Percentiles rank a stretch among this genome's conserved stretches.
These are phyloP conservation scores for Uronychia binucleata DNA, from an alignment of 73 alveolate genomes.

Conservation along the genomic window DNA sequence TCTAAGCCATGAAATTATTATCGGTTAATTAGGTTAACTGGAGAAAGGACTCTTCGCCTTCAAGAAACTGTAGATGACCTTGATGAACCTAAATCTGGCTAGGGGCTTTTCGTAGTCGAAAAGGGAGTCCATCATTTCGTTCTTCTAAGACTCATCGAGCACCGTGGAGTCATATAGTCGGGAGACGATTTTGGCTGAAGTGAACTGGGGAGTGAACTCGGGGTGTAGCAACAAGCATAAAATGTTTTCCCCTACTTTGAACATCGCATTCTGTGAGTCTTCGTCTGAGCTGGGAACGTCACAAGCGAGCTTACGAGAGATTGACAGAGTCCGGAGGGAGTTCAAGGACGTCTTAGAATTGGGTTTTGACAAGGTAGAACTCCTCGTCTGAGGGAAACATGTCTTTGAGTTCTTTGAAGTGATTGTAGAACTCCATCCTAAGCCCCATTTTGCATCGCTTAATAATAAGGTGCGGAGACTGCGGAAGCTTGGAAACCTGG, in stretches of 20 bases:
- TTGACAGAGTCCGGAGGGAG: neutral
- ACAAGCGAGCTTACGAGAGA: neutral
- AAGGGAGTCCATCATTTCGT: neutral
- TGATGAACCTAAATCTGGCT: neutral
- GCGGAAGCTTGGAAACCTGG: neutral
- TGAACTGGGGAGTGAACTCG: slow-evolving; percentile 3
- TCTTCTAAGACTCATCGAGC: slow-evolving; percentile 1
- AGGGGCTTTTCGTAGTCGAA: neutral
- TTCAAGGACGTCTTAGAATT: neutral
- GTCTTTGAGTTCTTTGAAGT: neutral
- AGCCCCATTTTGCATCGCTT: neutral
- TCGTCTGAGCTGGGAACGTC: neutral
- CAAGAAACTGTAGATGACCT: neutral
- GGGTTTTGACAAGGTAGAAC: neutral
- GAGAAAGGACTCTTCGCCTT: no score
- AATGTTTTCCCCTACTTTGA: neutral
- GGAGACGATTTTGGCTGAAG: neutral
- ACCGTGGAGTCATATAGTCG: neutral
- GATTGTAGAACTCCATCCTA: neutral
- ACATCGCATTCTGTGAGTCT: neutral
- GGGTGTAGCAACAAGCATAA: neutral
- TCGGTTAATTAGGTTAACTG: neutral
- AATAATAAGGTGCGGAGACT: neutral
- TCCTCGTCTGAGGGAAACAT: slow-evolving; percentile 5
- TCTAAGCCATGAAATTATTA: neutral